Evolutionary conservation across 108 stramenopile species (phyloP).

Genomic region (Aurantiochytrium sp.): DNA sequence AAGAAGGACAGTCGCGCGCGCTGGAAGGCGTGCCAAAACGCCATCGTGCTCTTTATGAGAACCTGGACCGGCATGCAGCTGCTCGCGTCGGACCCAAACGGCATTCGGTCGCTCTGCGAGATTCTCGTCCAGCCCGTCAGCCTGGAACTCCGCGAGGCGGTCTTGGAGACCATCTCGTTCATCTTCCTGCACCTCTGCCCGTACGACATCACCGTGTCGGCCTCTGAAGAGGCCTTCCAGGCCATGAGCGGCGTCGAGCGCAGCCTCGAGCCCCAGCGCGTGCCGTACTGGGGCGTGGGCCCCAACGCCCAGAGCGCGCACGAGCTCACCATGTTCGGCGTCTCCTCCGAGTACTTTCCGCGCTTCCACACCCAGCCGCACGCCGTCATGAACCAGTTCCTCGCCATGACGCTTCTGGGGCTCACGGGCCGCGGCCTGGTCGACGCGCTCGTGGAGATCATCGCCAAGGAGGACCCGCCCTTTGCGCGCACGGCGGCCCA

Average conservation of each 20-base stretch:
- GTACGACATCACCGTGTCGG: not conserved
- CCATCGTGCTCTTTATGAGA: slow-evolving; percentile 10
- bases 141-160: not conserved
- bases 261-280: not conserved
- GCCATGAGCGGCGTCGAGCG: not conserved
- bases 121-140: slow-evolving; percentile 26
- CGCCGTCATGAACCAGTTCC: slow-evolving; percentile 30
- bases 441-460: slow-evolving; percentile 8
- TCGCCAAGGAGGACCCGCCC: not conserved
- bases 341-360: not conserved
- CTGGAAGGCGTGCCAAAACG: not conserved
- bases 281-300: slow-evolving; percentile 6
- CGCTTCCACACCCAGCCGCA: not conserved
- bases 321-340: not conserved
- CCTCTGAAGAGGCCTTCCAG: not conserved
- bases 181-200: not conserved
- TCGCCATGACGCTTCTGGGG: not conserved
- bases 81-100: not conserved
- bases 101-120: not conserved
- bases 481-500: not conserved
- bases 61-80: slow-evolving; percentile 7
- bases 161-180: not conserved
- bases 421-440: slow-evolving; percentile 5
- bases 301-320: not conserved
- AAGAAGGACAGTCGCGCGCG: not conserved